Evolutionary conservation across 139 green algal genomes (phyloP).

Genomic region (Coelastrella sp.): DNA sequence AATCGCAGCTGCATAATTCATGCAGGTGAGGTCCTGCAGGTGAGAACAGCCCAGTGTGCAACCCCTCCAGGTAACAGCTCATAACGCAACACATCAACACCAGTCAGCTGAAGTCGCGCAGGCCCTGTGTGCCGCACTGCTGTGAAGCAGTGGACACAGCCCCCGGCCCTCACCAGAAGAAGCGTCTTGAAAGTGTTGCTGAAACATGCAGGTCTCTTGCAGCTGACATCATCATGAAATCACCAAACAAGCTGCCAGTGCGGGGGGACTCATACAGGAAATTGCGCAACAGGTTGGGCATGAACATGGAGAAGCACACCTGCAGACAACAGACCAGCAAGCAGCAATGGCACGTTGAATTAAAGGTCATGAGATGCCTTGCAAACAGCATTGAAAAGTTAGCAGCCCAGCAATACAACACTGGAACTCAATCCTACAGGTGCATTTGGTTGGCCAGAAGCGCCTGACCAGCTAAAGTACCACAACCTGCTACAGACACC

Average conservation of each 20-base stretch:
- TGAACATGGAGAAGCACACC: slow-evolving; percentile 60
- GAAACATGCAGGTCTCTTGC: slow-evolving; percentile 53
- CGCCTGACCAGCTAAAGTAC: too few species aligned
- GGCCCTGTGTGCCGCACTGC: not conserved
- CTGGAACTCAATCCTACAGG: not conserved
- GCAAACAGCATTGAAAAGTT: not conserved
- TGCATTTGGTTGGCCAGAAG: not conserved
- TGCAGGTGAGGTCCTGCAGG: too few species aligned
- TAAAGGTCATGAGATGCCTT: too few species aligned
- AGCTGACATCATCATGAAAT: slow-evolving; percentile 50
- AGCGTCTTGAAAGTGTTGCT: slow-evolving; percentile 9
- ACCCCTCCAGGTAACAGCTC: too few species aligned
- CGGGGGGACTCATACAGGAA: slow-evolving; percentile 59
- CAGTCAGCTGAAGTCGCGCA: not conserved
- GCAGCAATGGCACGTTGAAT: not conserved
- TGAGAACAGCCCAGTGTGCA: too few species aligned
- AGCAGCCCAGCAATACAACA: not conserved
- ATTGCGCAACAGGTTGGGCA: slow-evolving; percentile 58
- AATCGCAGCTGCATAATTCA: too few species aligned
- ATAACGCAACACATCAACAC: too few species aligned
- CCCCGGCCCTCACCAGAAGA: slow-evolving; percentile 25
- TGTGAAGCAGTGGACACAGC: not conserved
- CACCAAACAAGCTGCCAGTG: slow-evolving; percentile 17
- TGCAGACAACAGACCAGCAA: not conserved
- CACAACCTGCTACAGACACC: too few species aligned